phyloP scores from a whole-genome alignment of 2,329 filamentous ascomycete genomes.

The Tolypocladium capitatum region DNA sequence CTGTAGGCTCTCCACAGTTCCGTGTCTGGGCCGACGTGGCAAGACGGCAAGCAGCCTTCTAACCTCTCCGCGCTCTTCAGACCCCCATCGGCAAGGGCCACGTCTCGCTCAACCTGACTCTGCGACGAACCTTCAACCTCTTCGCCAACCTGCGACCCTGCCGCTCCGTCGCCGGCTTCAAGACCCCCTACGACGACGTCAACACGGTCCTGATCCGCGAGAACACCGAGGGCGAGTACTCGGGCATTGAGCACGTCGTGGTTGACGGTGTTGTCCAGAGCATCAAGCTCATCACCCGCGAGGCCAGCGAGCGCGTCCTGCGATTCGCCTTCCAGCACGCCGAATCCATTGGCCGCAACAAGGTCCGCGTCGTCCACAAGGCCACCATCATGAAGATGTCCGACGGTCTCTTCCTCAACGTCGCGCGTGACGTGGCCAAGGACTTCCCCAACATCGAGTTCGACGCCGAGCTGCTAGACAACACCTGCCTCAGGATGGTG shows the following conservation, averaged over 20 bases:
- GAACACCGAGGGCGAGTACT: slow-evolving; percentile 99
- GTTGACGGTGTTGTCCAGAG: slow-evolving; percentile 96
- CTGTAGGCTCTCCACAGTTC: slow-evolving; percentile 43
- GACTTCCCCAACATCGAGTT: slow-evolving; percentile 95
- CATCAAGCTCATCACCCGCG: slow-evolving; percentile 98
- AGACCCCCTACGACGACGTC: slow-evolving; percentile 95
- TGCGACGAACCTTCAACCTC: slow-evolving; percentile 98
- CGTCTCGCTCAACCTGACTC: slow-evolving; percentile 96
- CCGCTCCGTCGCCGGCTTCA: slow-evolving; percentile 92
- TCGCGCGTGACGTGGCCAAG: slow-evolving; percentile 74
- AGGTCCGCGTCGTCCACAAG: slow-evolving; percentile 98
- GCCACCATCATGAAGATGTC: slow-evolving; percentile 99
- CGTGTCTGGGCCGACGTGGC: not conserved
- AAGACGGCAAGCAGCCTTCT: not conserved
- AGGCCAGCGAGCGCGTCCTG: slow-evolving; percentile 88
- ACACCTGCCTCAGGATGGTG: slow-evolving; percentile 98
- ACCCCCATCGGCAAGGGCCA: slow-evolving; percentile 98
- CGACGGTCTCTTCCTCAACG: slow-evolving; percentile 92
- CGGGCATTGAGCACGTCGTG: slow-evolving; percentile 95
- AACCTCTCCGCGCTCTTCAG: slow-evolving; percentile 23
- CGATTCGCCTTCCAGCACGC: slow-evolving; percentile 98
- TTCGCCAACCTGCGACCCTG: slow-evolving; percentile 98
- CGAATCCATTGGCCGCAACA: slow-evolving; percentile 80
- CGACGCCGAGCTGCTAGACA: slow-evolving; percentile 95
- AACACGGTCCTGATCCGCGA: slow-evolving; percentile 97